Percentiles rank a stretch among this genome's conserved stretches.
Evolutionary conservation across 768 basidiomycete genomes (phyloP).

Genomic region (Xerocomus potaroensis): DNA sequence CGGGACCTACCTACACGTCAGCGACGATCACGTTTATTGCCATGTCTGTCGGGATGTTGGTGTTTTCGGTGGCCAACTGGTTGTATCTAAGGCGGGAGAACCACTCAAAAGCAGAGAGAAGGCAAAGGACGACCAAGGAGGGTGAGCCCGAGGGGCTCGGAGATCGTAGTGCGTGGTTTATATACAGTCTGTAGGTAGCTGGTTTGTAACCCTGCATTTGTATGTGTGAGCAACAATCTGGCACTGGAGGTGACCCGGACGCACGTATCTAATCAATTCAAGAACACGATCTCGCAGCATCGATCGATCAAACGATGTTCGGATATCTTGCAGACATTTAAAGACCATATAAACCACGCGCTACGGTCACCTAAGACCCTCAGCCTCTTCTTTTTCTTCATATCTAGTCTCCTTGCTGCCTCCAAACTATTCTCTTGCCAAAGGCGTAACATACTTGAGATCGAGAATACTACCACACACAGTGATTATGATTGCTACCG

Average conservation of each 20-base stretch:
- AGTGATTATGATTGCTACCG: constrained; percentile 38
- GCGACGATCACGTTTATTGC: constrained; percentile 38
- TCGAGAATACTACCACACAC: constrained; percentile 35
- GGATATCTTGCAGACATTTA: constrained; percentile 18
- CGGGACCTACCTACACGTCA: constrained; percentile 45
- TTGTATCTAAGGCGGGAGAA: constrained; percentile 42
- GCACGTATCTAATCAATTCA: no score
- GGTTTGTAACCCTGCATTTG: no score
- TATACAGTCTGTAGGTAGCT: constrained; percentile 42
- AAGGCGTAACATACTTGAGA: constrained; percentile 39
- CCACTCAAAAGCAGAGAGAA: constrained; percentile 38
- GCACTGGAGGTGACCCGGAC: no score
- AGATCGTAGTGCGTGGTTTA: constrained; percentile 53
- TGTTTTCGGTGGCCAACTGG: constrained; percentile 36
- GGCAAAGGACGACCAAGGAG: constrained; percentile 28
- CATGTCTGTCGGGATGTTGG: constrained; percentile 38
- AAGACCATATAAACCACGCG: constrained; percentile 52
- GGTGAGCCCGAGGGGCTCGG: constrained; percentile 43
- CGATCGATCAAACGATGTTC: no score
- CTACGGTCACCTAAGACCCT: constrained; percentile 45
- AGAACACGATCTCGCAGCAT: no score
- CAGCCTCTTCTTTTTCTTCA: constrained; percentile 34
- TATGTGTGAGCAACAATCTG: no score
- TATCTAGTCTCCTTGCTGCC: constrained; percentile 30
- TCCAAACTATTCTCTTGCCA: constrained; percentile 44